Percentiles rank a stretch among this genome's conserved stretches.
Conservation (phyloP, 306 rosid genomes). For the Inga laurina region DNA sequence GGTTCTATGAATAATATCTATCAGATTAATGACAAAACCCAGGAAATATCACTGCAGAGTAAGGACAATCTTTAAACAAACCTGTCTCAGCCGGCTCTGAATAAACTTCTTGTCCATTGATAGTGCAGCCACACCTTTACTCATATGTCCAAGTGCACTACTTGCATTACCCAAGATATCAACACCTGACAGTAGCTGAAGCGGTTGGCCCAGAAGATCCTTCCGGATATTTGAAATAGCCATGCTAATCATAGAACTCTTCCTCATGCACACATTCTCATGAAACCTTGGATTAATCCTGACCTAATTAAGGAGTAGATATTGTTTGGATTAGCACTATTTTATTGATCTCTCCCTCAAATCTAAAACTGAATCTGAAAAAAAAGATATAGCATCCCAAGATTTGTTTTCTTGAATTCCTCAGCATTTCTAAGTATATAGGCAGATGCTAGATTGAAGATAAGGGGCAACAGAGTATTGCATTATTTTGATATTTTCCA, state of each 20-base stretch:
- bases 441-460: slow-evolving; percentile 20
- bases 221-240: slow-evolving; percentile 87
- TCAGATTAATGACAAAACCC: slow-evolving; percentile 19
- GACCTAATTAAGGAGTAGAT: slow-evolving; percentile 57
- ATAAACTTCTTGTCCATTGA: slow-evolving; percentile 99
- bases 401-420: neutral
- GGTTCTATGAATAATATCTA: neutral
- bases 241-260: slow-evolving; percentile 87
- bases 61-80: slow-evolving; percentile 40
- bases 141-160: slow-evolving; percentile 99
- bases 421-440: slow-evolving; percentile 13
- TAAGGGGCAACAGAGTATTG: slow-evolving; percentile 15
- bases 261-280: slow-evolving; percentile 90
- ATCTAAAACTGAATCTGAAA: neutral
- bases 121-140: slow-evolving; percentile 98
- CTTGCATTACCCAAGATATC: slow-evolving; percentile 99
- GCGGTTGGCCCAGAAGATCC: slow-evolving; percentile 96
- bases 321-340: slow-evolving; percentile 18
- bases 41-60: slow-evolving; percentile 6
- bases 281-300: slow-evolving; percentile 83
- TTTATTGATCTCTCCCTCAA: slow-evolving; percentile 6
- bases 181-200: slow-evolving; percentile 94
- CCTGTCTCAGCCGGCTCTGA: slow-evolving; percentile 96
- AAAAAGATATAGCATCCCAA: slow-evolving; percentile 16
- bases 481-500: neutral